phyloP scores from a whole-genome alignment of 306 rosid species.

The Quercus agrifolia region DNA sequence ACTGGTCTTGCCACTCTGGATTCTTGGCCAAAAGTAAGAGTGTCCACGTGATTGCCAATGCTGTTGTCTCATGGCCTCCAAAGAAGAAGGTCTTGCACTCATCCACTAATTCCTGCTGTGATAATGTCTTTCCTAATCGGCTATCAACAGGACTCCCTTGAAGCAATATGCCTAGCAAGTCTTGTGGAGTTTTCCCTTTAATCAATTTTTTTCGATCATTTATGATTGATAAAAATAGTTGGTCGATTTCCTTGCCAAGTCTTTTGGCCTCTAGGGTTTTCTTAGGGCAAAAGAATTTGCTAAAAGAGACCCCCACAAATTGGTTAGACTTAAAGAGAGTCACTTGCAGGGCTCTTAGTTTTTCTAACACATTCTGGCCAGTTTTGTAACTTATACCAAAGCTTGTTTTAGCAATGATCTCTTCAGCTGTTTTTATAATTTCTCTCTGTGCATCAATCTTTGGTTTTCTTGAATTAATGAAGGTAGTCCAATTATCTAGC shows the following conservation, averaged over 20 bases:
- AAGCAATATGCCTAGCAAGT: constrained; percentile 56
- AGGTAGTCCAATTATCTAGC: constrained; percentile 62
- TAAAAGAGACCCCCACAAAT: constrained; percentile 74
- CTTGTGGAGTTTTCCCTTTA: constrained; percentile 18
- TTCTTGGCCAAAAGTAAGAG: constrained; percentile 67
- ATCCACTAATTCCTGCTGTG: constrained; percentile 54
- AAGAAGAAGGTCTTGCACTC: constrained; percentile 92
- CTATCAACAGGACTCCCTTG: constrained; percentile 39
- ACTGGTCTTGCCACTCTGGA: constrained; percentile 64
- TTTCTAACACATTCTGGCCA: constrained; percentile 46
- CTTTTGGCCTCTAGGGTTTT: constrained; percentile 51
- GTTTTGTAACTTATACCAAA: constrained; percentile 53
- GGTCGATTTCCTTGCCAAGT: constrained; percentile 68
- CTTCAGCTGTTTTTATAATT: constrained; percentile 56
- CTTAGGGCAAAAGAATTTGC: constrained; percentile 36
- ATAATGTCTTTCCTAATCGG: constrained; percentile 22
- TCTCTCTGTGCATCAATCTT: constrained; percentile 66
- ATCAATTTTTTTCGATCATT: constrained; percentile 26
- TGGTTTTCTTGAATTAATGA: constrained; percentile 34
- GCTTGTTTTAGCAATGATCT: constrained; percentile 77
- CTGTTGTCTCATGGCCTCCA: constrained; percentile 92
- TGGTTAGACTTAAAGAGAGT: constrained; percentile 61
- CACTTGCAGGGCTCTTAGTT: constrained; percentile 56
- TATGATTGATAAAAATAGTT: constrained; percentile 37
- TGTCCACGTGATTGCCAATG: constrained; percentile 86